Base-by-base conservation (phyloP, 306 rosid genomes). In the Lotus japonicus region DNA sequence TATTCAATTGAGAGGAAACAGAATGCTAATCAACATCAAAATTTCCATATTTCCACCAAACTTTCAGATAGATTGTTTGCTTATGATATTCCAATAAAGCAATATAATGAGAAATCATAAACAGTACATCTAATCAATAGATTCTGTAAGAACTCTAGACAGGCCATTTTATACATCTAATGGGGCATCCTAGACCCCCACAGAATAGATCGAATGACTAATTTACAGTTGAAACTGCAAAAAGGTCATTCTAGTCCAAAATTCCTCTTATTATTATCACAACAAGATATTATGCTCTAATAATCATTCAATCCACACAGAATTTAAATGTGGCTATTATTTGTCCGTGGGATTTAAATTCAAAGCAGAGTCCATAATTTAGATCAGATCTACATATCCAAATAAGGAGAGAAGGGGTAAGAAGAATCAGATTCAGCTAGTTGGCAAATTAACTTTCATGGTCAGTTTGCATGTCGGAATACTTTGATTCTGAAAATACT, bases 221-320 rank as follows among this genome's bases (percentile, higher is more conserved):
- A 49, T 12, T 28, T 31, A 51, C 62, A 67, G 48, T 4, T 66
- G 63, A 73, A 49, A 13, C 74, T 21, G 39, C 69, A 75, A 75
- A 75, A 50, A 26, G 12, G 41, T 58, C 63, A 67, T 50, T 49
- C 23, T 11, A 16, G 21, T 26, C 33, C 7, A 49, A 9, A 50
- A 66, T 38, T 56, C 41, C 49, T 41, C 18, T 21, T 21, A 66
- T 11, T 64, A 44, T 54, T 14, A 16, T 11, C 10, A 28, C 16
- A 26, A 53, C n/a, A 17, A 0, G 5, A 63, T 17, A 64, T 17
- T 11, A 39, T 39, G 56, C 48, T 58, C 64, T 26, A 8, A 4
- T 5, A 18, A 23, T 49, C 54, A 21, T 19, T 57, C 38, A 35
- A 57, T 36, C 17, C 26, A 66, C 68, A 66, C 19, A 56, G 43